Conservation (phyloP, 202 grass and related monocot species). For the Zizania palustris region DNA sequence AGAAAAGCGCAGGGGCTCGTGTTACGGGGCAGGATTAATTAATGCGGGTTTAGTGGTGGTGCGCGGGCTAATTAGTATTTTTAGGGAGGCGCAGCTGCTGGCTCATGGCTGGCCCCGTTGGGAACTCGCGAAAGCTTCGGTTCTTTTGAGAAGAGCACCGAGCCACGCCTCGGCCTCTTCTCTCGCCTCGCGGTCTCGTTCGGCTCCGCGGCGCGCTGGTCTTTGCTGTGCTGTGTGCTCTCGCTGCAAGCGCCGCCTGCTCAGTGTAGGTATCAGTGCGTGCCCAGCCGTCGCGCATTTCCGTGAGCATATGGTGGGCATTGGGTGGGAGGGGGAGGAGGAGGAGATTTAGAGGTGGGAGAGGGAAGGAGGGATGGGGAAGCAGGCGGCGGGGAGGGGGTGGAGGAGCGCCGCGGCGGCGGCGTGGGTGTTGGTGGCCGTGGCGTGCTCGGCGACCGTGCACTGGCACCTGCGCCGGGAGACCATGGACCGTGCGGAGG, state of each 20-base stretch:
- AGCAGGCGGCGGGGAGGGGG: conserved; percentile 1
- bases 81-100: conserved; percentile 48
- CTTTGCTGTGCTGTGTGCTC: background rate
- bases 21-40: conserved; percentile 31
- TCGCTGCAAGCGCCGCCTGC: background rate
- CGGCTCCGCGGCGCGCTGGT: background rate
- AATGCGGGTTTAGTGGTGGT: conserved; percentile 34
- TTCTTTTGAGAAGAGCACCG: conserved; percentile 54
- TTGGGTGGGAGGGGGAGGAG: background rate
- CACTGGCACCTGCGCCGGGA: conserved; percentile 60
- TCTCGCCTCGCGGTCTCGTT: too few species aligned
- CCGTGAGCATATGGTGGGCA: conserved; percentile 50
- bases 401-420: too few species aligned
- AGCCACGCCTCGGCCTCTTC: background rate
- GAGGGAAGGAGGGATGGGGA: conserved; percentile 11
- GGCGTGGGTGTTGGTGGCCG: conserved; percentile 42
- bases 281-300: too few species aligned
- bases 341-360: conserved; percentile 13
- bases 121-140: conserved; percentile 66
- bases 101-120: conserved; percentile 27
- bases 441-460: conserved; percentile 49
- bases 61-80: conserved; percentile 49
- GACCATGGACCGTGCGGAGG: conserved; percentile 73
- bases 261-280: background rate
- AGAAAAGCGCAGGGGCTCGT: conserved; percentile 23